A percentile compares a stretch with the other conserved stretches of the same genome.
Evolutionary conservation across 495 filamentous ascomycete genomes (phyloP).

Genomic region (Rhypophila decipiens): DNA sequence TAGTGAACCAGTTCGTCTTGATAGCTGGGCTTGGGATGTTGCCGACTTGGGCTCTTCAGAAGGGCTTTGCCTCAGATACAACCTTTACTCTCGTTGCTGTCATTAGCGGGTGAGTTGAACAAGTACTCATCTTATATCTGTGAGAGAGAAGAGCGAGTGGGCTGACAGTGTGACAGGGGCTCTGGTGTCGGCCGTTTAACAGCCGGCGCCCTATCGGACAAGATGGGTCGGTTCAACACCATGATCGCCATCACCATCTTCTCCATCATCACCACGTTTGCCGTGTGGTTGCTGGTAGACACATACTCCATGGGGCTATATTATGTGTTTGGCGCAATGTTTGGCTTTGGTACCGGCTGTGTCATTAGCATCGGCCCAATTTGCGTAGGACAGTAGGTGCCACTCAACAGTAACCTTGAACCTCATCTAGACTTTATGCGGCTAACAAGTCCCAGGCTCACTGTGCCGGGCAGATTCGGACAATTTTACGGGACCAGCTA

Average conservation of each 20-base stretch:
- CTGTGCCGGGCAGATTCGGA: slow-evolving; percentile 6
- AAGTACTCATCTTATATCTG: no score
- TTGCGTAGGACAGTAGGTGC: slow-evolving; percentile 6
- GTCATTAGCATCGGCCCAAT: slow-evolving; percentile 8
- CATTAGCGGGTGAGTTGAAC: slow-evolving; percentile 4
- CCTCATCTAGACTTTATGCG: not conserved
- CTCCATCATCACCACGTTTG: slow-evolving; percentile 6
- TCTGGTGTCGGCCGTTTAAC: slow-evolving; percentile 7
- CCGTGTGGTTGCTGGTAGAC: slow-evolving; percentile 8
- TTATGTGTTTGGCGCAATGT: slow-evolving; percentile 7
- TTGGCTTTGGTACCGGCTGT: slow-evolving; percentile 10
- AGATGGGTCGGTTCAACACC: slow-evolving; percentile 10
- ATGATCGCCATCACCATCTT: slow-evolving; percentile 7
- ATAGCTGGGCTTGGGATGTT: slow-evolving; percentile 11
- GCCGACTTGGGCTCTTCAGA: slow-evolving; percentile 5
- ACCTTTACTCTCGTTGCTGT: slow-evolving; percentile 6
- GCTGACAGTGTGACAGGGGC: no score
- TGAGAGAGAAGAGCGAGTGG: no score
- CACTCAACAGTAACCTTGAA: not conserved
- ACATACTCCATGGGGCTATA: slow-evolving; percentile 3
- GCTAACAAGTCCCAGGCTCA: not conserved
- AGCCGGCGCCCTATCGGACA: slow-evolving; percentile 6
- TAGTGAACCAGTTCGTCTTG: slow-evolving; percentile 11
- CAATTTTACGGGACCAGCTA: slow-evolving; percentile 11
- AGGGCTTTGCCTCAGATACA: slow-evolving; percentile 2